Base-by-base conservation (phyloP, 805 yeast genomes). In the Candida yuanshanica region DNA sequence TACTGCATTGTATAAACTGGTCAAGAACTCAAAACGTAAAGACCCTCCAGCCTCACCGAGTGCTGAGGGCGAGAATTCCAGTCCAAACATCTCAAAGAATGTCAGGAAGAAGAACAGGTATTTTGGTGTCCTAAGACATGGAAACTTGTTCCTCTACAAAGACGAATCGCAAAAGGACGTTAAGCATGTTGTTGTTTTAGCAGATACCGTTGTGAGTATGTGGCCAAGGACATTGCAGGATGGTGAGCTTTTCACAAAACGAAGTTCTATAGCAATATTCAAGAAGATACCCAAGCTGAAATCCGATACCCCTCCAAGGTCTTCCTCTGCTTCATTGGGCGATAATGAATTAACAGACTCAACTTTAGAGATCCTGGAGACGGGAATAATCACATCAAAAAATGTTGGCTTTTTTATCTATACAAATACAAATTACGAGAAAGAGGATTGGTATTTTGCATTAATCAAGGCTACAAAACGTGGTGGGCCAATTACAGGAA, bases 361-460 rank as follows among this genome's bases (percentile, higher is more conserved):
- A 11, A 55, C 59, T 1, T 18, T 47, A 4, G 54, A 55, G 22
- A 38, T 54, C 11, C 34, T 58, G 25, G 53, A 54, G 34, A 45
- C 38, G 12, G 59, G 55, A 9, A 16, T 24, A n/a, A 14, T 47
- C 2, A 58, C 59, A 4, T 69, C 72, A 2, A 52, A 56, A n/a
- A 52, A 46, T 23, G 47, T 56, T 43, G 62, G 63, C 6, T 75
- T 75, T 52, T 91, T 74, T 59, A 61, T 91, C 4, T 86, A 88
- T 59, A 75, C 82, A 34, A 95, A 88, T 50, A 72, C 79, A 37
- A 87, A 89, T 50, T 73, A 73, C 42, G 89, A 83, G 36, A 91
- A 91, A 55, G 99, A 93, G 60, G 96, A 91, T 58, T 81, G 96
- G 84, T 93, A 91, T 58, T 89, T 88, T 61, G 80, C 86, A 1